Evolutionary conservation across 257 asterid species (phyloP).

Genomic region (Coffea canephora): DNA sequence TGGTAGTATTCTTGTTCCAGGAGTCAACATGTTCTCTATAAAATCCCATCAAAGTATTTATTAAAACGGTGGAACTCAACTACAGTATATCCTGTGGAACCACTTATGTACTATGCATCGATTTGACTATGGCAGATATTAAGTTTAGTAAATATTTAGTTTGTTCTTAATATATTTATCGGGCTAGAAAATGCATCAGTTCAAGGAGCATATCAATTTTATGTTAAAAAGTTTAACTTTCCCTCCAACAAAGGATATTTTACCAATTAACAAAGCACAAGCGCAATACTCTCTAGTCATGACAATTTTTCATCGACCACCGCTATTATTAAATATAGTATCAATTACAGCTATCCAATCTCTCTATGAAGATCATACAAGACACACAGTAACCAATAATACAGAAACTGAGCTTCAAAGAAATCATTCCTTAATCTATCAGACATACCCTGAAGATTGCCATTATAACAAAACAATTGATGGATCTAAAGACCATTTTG

Average conservation of each 20-base stretch:
- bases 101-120: too few species aligned
- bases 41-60: neutral
- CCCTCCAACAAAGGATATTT: neutral
- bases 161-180: neutral
- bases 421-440: neutral
- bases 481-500: neutral
- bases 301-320: neutral
- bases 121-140: too few species aligned
- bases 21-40: neutral
- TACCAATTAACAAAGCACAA: neutral
- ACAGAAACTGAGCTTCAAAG: neutral
- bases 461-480: neutral
- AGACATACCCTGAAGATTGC: neutral
- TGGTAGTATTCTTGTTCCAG: neutral
- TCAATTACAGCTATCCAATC: neutral
- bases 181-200: neutral
- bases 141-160: neutral
- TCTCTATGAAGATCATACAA: neutral
- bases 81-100: neutral
- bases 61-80: neutral
- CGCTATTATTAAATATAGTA: neutral
- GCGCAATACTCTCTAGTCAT: neutral
- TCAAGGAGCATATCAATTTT: neutral
- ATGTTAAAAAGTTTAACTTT: neutral
- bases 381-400: neutral